Conservation (phyloP, 2,329 filamentous ascomycete species). For the Bipolaris sorokiniana region DNA sequence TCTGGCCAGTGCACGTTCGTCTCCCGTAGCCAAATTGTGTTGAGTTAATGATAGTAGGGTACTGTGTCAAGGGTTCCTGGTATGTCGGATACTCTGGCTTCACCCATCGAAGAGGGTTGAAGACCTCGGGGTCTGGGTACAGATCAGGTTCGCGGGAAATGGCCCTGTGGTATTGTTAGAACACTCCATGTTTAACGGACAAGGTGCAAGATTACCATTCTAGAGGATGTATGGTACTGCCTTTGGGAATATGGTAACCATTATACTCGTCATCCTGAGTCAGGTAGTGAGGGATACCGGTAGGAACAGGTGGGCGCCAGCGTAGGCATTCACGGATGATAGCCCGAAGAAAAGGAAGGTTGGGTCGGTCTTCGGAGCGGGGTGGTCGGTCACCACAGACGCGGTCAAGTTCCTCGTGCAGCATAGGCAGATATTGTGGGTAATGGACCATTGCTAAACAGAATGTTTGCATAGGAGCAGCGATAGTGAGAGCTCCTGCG, state of each 20-base stretch:
- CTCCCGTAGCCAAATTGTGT: constrained; percentile 63
- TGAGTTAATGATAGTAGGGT: constrained; percentile 61
- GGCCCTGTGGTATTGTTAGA: constrained; percentile 47
- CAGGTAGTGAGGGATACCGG: constrained; percentile 61
- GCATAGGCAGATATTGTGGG: constrained; percentile 51
- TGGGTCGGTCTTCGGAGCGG: constrained; percentile 46
- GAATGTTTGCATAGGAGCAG: constrained; percentile 56
- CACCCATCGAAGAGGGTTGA: constrained; percentile 67
- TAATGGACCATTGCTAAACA: constrained; percentile 55
- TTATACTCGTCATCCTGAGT: constrained; percentile 63
- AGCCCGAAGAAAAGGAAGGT: constrained; percentile 49
- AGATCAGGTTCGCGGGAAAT: constrained; percentile 60
- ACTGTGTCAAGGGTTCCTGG: constrained; percentile 58
- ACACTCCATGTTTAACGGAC: background rate
- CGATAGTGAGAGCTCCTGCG: constrained; percentile 55
- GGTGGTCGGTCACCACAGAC: constrained; percentile 50
- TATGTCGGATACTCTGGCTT: constrained; percentile 60
- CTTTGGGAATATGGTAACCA: constrained; percentile 64
- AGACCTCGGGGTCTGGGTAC: constrained; percentile 72
- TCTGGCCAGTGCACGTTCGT: constrained; percentile 53
- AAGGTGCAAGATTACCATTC: constrained; percentile 47
- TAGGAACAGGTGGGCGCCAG: constrained; percentile 55
- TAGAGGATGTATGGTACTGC: constrained; percentile 54
- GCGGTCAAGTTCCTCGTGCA: constrained; percentile 51
- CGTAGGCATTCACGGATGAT: constrained; percentile 50